Evolutionary conservation across 2,329 filamentous ascomycete species (phyloP).

Genomic region (Incumbomyces lentus): DNA sequence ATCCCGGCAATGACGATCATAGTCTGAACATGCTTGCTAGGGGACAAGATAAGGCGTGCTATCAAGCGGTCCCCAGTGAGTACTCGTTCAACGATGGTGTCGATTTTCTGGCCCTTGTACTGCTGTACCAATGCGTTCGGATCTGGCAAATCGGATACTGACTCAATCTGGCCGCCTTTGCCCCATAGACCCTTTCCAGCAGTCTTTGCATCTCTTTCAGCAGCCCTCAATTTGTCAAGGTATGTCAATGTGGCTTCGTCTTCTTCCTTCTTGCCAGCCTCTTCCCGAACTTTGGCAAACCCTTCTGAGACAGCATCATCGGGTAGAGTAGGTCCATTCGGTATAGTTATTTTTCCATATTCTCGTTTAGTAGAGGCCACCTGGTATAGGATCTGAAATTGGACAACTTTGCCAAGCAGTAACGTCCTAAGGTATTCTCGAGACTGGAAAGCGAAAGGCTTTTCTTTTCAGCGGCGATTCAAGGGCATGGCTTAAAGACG

Average conservation of each 20-base stretch:
- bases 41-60: constrained; percentile 66
- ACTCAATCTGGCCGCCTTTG: constrained; percentile 55
- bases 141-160: constrained; percentile 70
- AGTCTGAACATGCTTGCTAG: constrained; percentile 77
- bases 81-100: constrained; percentile 82
- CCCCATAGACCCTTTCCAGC: constrained; percentile 77
- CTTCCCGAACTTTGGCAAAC: constrained; percentile 87
- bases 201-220: constrained; percentile 67
- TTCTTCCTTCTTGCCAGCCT: constrained; percentile 85
- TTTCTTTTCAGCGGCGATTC: constrained; percentile 10
- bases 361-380: constrained; percentile 64
- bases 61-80: constrained; percentile 85
- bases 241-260: constrained; percentile 60
- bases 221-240: constrained; percentile 64
- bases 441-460: constrained; percentile 82
- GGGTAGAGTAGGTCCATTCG: constrained; percentile 66
- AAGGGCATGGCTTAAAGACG: constrained; percentile 16
- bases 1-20: constrained; percentile 84
- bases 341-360: constrained; percentile 70
- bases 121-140: constrained; percentile 65
- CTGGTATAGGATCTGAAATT: constrained; percentile 77
- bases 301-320: constrained; percentile 78
- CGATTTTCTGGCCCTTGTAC: constrained; percentile 75
- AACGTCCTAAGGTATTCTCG: constrained; percentile 82
- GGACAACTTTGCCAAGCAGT: constrained; percentile 74